These are phyloP conservation scores for Yamadazyma scolyti DNA, from an alignment of 805 yeast genomes.

Conservation along the genomic window DNA sequence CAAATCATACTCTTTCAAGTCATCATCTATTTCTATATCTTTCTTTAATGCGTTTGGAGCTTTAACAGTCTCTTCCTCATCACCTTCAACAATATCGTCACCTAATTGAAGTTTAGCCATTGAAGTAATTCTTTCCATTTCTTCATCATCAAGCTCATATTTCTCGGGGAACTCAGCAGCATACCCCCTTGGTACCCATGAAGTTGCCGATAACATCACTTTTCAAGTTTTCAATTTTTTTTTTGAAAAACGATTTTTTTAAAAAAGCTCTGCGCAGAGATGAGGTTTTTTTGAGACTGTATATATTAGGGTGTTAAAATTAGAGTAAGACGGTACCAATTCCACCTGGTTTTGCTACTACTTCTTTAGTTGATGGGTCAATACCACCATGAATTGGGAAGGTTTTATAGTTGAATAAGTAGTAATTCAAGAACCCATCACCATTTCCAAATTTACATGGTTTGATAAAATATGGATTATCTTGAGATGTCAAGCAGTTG, in stretches of 20 bases:
- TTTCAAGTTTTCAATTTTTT: slow-evolving; percentile 18
- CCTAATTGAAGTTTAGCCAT: slow-evolving; percentile 80
- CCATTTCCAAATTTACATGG: slow-evolving; percentile 88
- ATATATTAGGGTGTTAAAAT: slow-evolving; percentile 1
- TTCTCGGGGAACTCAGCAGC: slow-evolving; percentile 90
- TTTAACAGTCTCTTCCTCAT: slow-evolving; percentile 32
- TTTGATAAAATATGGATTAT: slow-evolving; percentile 78
- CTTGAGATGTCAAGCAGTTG: slow-evolving; percentile 89
- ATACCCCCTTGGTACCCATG: slow-evolving; percentile 96
- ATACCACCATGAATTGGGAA: slow-evolving; percentile 81
- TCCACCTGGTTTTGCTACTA: slow-evolving; percentile 62
- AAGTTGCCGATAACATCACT: slow-evolving; percentile 91
- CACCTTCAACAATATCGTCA: slow-evolving; percentile 68
- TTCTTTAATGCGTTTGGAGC: slow-evolving; percentile 30
- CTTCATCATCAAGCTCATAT: slow-evolving; percentile 86
- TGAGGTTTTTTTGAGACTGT: background rate
- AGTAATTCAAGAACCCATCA: slow-evolving; percentile 88
- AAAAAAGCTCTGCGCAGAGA: slow-evolving; percentile 9
- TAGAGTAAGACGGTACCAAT: slow-evolving; percentile 82
- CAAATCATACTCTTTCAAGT: slow-evolving; percentile 80
- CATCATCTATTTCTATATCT: slow-evolving; percentile 71
- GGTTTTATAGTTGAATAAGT: slow-evolving; percentile 85
- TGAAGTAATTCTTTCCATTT: slow-evolving; percentile 83
- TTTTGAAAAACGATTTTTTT: no score
- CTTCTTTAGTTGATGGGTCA: slow-evolving; percentile 48